Conservation (phyloP, 495 filamentous ascomycete species). For the Thermochaetoides thermophila region DNA sequence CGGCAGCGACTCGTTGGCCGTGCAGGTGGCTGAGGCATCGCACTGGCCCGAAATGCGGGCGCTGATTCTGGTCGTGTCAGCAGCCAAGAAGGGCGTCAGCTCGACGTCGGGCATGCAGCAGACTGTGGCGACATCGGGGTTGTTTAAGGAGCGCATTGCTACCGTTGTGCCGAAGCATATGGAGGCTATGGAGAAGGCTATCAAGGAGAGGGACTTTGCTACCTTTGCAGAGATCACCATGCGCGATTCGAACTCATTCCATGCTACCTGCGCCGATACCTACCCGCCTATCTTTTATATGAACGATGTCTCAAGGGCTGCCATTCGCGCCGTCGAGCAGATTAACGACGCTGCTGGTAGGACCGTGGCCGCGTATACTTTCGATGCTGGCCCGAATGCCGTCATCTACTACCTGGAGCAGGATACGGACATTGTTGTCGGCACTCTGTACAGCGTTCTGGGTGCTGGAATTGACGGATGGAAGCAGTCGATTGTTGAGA, state of each 20-base stretch:
- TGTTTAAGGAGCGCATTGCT: slow-evolving; percentile 60
- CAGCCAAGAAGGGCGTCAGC: slow-evolving; percentile 86
- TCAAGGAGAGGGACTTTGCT: slow-evolving; percentile 61
- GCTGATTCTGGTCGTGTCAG: slow-evolving; percentile 74
- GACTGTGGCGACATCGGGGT: slow-evolving; percentile 70
- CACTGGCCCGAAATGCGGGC: slow-evolving; percentile 96
- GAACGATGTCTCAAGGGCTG: slow-evolving; percentile 79
- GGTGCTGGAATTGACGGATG: slow-evolving; percentile 41
- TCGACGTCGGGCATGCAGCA: slow-evolving; percentile 92
- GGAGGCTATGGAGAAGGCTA: slow-evolving; percentile 72
- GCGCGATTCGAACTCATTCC: slow-evolving; percentile 93
- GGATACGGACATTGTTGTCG: slow-evolving; percentile 54
- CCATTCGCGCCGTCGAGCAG: slow-evolving; percentile 72
- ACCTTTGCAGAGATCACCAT: slow-evolving; percentile 84
- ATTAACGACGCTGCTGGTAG: slow-evolving; percentile 65
- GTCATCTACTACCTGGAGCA: slow-evolving; percentile 86
- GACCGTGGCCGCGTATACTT: slow-evolving; percentile 82
- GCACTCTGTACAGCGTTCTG: slow-evolving; percentile 47
- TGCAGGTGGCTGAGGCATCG: slow-evolving; percentile 65
- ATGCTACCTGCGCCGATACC: slow-evolving; percentile 87
- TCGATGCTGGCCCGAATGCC: slow-evolving; percentile 92
- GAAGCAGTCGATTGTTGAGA: slow-evolving; percentile 29
- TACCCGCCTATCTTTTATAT: slow-evolving; percentile 96
- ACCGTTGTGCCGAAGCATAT: slow-evolving; percentile 71
- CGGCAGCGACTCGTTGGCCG: slow-evolving; percentile 70